phyloP scores from a whole-genome alignment of 352 stramenopile genomes.

The Saprolegnia parasitica region DNA sequence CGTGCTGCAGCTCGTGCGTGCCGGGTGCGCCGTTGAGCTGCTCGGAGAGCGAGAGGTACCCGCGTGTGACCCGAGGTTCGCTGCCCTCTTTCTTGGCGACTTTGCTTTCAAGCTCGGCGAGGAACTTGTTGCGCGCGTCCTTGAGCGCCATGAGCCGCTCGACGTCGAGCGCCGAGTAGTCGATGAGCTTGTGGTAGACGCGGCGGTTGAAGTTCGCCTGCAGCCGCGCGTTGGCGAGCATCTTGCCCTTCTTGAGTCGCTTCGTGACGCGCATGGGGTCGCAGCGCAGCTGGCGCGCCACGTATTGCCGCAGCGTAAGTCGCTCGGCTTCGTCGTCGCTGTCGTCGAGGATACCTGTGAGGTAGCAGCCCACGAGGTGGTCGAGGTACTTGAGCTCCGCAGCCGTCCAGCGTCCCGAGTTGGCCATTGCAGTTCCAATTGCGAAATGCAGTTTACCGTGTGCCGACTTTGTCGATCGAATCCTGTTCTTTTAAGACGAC shows the following conservation, averaged over 20 bases:
- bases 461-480: too few relatives aligned
- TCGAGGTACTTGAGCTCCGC: constrained; percentile 11
- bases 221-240: constrained; percentile 3
- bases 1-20: too few relatives aligned
- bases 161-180: not conserved
- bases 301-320: constrained; percentile 19
- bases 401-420: constrained; percentile 11
- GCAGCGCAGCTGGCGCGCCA: constrained; percentile 4
- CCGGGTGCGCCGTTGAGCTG: not conserved
- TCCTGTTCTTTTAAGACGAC: too few relatives aligned
- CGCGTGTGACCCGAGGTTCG: not conserved
- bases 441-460: too few relatives aligned
- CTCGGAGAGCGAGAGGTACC: constrained; percentile 2
- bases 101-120: not conserved
- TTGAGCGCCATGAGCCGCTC: constrained; percentile 7
- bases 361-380: not conserved
- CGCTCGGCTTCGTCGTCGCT: constrained; percentile 5
- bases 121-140: not conserved
- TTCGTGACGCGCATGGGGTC: constrained; percentile 21
- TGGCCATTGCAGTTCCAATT: not conserved
- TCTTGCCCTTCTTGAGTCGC: not conserved
- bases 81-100: not conserved
- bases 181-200: not conserved
- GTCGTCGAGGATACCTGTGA: constrained; percentile 15
- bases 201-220: constrained; percentile 10